These are phyloP conservation scores for Rhododendron mucronatum DNA, from an alignment of 148 eudicot species.

Conservation along the genomic window DNA sequence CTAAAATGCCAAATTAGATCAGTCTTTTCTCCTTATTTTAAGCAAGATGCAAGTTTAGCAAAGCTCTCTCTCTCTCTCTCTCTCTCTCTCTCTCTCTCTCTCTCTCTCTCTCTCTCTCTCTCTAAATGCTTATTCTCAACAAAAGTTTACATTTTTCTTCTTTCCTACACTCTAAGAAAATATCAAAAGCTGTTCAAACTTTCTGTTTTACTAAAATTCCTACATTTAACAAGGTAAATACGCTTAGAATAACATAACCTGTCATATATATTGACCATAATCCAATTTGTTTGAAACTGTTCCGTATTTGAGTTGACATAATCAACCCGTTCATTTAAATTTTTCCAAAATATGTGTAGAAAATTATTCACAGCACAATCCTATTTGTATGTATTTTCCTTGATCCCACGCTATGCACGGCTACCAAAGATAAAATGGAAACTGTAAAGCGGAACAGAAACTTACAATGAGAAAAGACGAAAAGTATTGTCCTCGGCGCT, in stretches of 20 bases:
- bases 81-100: not conserved
- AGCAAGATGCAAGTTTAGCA: not conserved
- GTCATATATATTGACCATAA: not conserved
- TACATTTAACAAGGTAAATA: too few relatives aligned
- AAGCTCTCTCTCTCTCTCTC: too few relatives aligned
- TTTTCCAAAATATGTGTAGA: not conserved
- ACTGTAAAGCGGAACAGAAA: not conserved
- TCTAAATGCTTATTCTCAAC: too few relatives aligned
- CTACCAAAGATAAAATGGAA: not conserved
- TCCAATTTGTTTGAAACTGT: not conserved
- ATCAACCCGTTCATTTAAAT: not conserved
- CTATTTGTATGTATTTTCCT: not conserved
- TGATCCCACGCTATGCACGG: not conserved
- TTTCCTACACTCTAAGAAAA: not conserved
- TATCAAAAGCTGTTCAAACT: too few relatives aligned
- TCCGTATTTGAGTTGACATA: not conserved
- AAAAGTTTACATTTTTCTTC: not conserved
- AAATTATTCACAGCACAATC: not conserved
- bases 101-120: too few relatives aligned
- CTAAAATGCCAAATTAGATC: not conserved
- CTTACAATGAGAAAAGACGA: conserved; percentile 65
- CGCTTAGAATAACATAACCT: not conserved
- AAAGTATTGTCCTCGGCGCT: conserved; percentile 72
- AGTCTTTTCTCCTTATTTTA: not conserved
- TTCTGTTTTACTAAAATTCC: too few relatives aligned